Evolutionary conservation across 108 stramenopile species (phyloP), one percentile per base, ranked within the genome.

Genomic region (Asterionellopsis glacialis): DNA sequence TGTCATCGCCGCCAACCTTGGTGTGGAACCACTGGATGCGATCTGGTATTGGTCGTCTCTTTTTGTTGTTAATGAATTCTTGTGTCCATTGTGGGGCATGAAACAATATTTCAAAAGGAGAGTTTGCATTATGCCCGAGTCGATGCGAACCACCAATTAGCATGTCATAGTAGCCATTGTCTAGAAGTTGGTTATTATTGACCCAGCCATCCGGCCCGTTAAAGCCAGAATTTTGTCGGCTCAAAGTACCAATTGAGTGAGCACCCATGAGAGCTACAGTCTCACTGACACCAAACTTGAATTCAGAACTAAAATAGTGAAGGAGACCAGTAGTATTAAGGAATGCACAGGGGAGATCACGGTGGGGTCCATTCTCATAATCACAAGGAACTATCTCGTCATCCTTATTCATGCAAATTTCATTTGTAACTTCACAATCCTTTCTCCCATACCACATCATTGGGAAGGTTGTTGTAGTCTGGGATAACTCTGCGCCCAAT

Each of bases 191-290:
- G 14, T 54, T 23, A 9, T 55, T 40, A 9, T 14, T 23, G 11
- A 51, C 57, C 63, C 67, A 64, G 10, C 65, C 76, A 47, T 51
- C 42, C 44, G 40, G 42, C 22, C 79, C 76, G 10, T 67, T 55
- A 55, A 76, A 79, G 40, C 83, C 83, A 55, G 40, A 19, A 64
- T 81, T 73, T 18, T 56, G 50, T 58, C 56, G 70, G 54, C 69
- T 73, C 26, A 51, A 51, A 5, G 7, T 42, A 10, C 74, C 79
- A n/a, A 79, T 63, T 13, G 74, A 45, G 41, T 84, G 83, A 0
- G 80, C 83, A 41, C 83, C 83, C 80, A 81, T 81, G 43, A 84
- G 64, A 12, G 75, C 77, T 9, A 72, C 73, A 9, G 70, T 76
- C 63, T 84, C 67, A 44, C 73, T 60, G 0, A 56, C 45, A 55